phyloP scores from a whole-genome alignment of 768 basidiomycete genomes.

The Tephrocybe rancida region DNA sequence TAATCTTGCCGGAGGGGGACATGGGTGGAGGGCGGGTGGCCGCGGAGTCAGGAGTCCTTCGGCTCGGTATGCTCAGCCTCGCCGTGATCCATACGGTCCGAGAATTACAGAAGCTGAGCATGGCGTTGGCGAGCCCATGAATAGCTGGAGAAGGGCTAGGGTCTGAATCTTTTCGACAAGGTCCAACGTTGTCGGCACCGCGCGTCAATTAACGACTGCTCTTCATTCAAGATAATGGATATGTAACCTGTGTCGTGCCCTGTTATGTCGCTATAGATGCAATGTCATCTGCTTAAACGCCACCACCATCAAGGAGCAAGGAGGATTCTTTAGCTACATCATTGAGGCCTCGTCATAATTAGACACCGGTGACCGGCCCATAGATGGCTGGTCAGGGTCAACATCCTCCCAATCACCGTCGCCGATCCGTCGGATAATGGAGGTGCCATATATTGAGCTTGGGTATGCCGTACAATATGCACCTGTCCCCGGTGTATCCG shows the following conservation, averaged over 20 bases:
- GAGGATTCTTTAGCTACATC: too few relatives aligned
- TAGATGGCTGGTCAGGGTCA: neutral
- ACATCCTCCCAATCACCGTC: neutral
- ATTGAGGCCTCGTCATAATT: neutral
- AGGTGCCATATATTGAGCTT: neutral
- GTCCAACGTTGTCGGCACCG: neutral
- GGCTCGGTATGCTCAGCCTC: neutral
- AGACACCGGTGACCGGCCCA: neutral
- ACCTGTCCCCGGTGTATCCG: too few relatives aligned
- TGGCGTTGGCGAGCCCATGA: neutral
- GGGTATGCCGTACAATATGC: neutral
- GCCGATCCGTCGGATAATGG: conserved; percentile 11
- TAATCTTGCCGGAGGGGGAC: neutral
- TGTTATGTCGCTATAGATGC: too few relatives aligned
- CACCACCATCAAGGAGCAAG: neutral
- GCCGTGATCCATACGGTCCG: neutral
- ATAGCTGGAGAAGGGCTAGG: neutral
- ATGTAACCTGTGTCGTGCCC: too few relatives aligned
- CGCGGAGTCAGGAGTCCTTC: neutral
- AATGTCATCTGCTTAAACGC: neutral
- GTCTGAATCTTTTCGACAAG: neutral
- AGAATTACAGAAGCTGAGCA: neutral
- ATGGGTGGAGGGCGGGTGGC: neutral
- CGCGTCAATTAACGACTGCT: neutral
- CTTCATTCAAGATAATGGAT: too few relatives aligned